A percentile compares a stretch with the other conserved stretches of the same genome.
Evolutionary conservation across 306 rosid genomes (phyloP).

Genomic region (Cyamopsis tetragonoloba): DNA sequence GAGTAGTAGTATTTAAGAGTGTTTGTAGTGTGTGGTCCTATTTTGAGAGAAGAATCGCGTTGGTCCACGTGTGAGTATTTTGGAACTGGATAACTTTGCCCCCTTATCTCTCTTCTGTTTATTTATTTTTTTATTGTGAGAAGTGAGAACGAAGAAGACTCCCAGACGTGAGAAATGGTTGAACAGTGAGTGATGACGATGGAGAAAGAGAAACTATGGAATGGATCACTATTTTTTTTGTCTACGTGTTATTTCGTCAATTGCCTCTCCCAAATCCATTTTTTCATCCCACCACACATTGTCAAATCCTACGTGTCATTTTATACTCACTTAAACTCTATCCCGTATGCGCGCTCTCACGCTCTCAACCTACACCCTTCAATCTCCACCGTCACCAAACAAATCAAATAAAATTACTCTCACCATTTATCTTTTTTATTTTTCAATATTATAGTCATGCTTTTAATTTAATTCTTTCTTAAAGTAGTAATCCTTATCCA

Average conservation of each 20-base stretch:
- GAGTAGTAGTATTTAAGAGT: not conserved
- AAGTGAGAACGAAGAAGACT: no score
- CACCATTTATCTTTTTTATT: no score
- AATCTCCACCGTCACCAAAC: not conserved
- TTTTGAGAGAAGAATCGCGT: not conserved
- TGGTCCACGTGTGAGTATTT: slow-evolving; percentile 44
- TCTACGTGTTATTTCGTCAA: slow-evolving; percentile 22
- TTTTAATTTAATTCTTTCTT: no score
- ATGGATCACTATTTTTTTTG: not conserved
- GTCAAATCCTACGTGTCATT: slow-evolving; percentile 29
- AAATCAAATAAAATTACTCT: no score
- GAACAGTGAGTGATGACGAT: no score
- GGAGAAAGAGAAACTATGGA: no score
- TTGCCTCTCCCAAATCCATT: not conserved
- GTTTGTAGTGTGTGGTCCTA: not conserved
- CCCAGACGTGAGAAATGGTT: no score
- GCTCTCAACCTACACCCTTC: not conserved
- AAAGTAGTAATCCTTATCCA: no score
- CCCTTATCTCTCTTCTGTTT: slow-evolving; percentile 18
- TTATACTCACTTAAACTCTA: no score
- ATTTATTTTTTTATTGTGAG: no score
- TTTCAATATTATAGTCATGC: no score
- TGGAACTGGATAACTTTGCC: slow-evolving; percentile 28
- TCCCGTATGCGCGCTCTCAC: not conserved
- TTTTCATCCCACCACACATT: not conserved